Evolutionary conservation across 495 filamentous ascomycete genomes (phyloP), one percentile per base, ranked within the genome.

Genomic region (Penicillium bovifimosum): DNA sequence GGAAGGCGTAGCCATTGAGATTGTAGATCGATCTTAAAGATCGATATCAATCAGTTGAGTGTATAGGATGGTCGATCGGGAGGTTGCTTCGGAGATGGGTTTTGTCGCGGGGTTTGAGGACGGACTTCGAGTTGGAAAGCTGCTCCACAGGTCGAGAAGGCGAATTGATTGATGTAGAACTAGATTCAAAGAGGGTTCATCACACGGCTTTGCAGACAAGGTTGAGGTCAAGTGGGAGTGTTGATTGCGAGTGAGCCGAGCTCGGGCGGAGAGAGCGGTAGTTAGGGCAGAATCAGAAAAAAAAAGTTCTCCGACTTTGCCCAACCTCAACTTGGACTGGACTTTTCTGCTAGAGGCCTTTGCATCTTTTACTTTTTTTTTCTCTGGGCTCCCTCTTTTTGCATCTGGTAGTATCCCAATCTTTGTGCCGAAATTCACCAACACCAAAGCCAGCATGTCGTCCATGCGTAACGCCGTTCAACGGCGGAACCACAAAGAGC

Each of bases 401-500:
- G 20, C 2, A 24, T 24, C 4, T 4, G 4, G 4, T 24, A 2
- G 20, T 24, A 24, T 24, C 20, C 4, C 20, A 35, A 11, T 36
- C 18, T 38, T 32, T 16, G 10, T 17, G 9, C 39, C 20, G 39
- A 27, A 26, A 16, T 44, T 44, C 18, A 27, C 29, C 41, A 41
- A 42, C 43, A 40, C 32, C 13, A 42, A 28, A 41, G 20, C 35
- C 6, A 71, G 59, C 63, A 91, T 92, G 88, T 91, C 87, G 14
- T 88, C 87, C 36, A 82, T 91, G 71, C 78, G 88, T 53, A 93
- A 93, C 66, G 84, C 87, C 69, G 83, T 90, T 45, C 82, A 88
- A 53, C 72, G 80, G 56, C 84, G 84, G 57, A 79, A 86, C 62
- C 92, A 96, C 73, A 77, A 81, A 59, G 93, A 97, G 76, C 86